These are phyloP conservation scores for Sphaerulina musiva DNA, from an alignment of 2,329 filamentous ascomycete species.

Conservation along the genomic window DNA sequence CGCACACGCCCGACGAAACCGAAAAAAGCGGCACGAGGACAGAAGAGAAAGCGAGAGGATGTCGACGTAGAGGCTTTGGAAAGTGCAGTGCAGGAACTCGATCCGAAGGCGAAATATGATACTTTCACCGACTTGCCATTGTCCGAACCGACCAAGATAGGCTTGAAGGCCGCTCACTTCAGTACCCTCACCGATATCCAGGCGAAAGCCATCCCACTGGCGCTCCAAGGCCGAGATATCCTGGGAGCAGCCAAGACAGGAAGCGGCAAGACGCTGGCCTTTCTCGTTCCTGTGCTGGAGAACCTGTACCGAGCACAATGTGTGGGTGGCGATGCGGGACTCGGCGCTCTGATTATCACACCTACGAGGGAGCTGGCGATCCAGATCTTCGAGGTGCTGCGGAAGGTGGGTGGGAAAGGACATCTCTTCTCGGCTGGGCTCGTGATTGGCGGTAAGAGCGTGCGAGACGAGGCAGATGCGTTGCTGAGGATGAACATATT, in stretches of 20 bases:
- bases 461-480: conserved; percentile 80
- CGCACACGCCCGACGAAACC: conserved; percentile 48
- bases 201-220: conserved; percentile 77
- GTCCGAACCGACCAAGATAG: conserved; percentile 69
- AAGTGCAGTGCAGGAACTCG: conserved; percentile 42
- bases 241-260: conserved; percentile 93
- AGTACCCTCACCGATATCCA: conserved; percentile 88
- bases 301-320: conserved; percentile 84
- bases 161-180: conserved; percentile 81
- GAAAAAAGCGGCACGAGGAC: conserved; percentile 45
- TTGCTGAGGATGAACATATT: conserved; percentile 92
- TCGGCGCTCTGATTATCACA: conserved; percentile 87
- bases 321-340: conserved; percentile 76
- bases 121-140: conserved; percentile 80
- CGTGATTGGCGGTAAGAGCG: conserved; percentile 85
- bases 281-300: conserved; percentile 85
- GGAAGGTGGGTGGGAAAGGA: conserved; percentile 75
- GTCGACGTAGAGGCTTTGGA: conserved; percentile 26
- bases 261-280: conserved; percentile 90
- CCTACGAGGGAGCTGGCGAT: conserved; percentile 92
- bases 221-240: conserved; percentile 78
- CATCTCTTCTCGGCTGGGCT: conserved; percentile 88
- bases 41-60: conserved; percentile 25
- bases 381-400: conserved; percentile 90
- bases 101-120: conserved; percentile 55